phyloP scores from a whole-genome alignment of 2,329 filamentous ascomycete species.

The Apiospora saccharicola region DNA sequence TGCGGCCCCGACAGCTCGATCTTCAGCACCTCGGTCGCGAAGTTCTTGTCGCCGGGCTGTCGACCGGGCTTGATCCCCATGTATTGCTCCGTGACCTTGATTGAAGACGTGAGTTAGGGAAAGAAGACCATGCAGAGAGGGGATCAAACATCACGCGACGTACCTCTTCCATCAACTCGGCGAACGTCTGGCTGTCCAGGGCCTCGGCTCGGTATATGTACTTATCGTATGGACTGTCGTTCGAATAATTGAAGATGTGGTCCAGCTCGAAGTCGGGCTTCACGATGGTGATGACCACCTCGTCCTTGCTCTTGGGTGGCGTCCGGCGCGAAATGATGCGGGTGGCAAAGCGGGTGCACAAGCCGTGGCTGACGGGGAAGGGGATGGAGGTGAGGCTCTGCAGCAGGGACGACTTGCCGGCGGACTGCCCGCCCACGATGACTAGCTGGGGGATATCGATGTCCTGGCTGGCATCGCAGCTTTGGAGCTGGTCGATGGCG shows the following conservation, averaged over 20 bases:
- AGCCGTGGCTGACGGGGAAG: constrained; percentile 41
- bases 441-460: constrained; percentile 48
- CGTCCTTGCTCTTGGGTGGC: constrained; percentile 36
- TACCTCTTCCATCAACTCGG: constrained; percentile 42
- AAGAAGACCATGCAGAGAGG: neutral
- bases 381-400: constrained; percentile 48
- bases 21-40: constrained; percentile 46
- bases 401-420: constrained; percentile 48
- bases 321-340: constrained; percentile 47
- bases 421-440: constrained; percentile 47
- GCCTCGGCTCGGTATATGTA: constrained; percentile 35
- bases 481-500: constrained; percentile 46
- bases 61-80: constrained; percentile 42
- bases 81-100: constrained; percentile 37
- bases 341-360: constrained; percentile 48
- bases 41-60: constrained; percentile 41
- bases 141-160: neutral
- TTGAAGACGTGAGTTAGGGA: too few relatives aligned
- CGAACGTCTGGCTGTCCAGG: constrained; percentile 41
- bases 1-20: constrained; percentile 47
- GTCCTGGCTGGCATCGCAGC: constrained; percentile 39
- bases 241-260: constrained; percentile 32
- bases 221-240: constrained; percentile 31
- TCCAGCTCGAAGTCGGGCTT: constrained; percentile 35
- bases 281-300: constrained; percentile 43